Base-by-base conservation (phyloP, 106 monocot genomes). In the Dendrobium catenatum region DNA sequence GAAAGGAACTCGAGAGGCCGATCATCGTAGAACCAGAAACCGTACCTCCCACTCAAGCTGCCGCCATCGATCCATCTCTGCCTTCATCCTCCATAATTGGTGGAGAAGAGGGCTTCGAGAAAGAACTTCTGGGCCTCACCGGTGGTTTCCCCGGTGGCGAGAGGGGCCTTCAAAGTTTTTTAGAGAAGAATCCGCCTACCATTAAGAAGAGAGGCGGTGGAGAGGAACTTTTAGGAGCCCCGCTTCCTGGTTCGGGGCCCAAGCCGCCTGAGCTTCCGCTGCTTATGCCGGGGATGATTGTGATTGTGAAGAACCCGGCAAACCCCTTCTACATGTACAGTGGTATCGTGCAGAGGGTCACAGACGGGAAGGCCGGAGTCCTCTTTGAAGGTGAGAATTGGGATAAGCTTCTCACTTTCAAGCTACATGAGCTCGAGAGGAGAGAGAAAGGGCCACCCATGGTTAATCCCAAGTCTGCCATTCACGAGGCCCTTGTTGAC, bases 71-170 rank as follows among this genome's bases (percentile, higher is more conserved):
- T 5, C 7, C 83, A 5, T 3, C 81, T 7, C n/a, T 87, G 13
- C 19, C 84, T 4, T 4, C 68, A 0, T 27, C 43, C 2, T 41
- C 42, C 41, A 6, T 22, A 42, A 73, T 11, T 41, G 76, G 44
- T 0, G 83, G 67, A 64, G 83, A 86, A 17, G 83, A 42, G 9
- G 85, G 88, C 22, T 96, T 96, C 86, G 96, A 94, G 66, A 96
- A 96, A 83, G 94, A 96, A 87, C 88, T 96, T 27, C 41, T 89
- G 17, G 96, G 96, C n/a, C 85, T 96, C 76, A 96, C 96, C 44
- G 96, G 94, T 11, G 96, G 96, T 16, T 96, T 96, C 86, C 96
- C 94, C n/a, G 96, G 96, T 1, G 96, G 96, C 17, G 96, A 94
- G 82, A 89, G 80, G 81, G 96, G 92, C 15, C 90, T 97, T 73